These are phyloP conservation scores for Colletotrichum higginsianum DNA, from an alignment of 2,329 filamentous ascomycete species.

Conservation along the genomic window DNA sequence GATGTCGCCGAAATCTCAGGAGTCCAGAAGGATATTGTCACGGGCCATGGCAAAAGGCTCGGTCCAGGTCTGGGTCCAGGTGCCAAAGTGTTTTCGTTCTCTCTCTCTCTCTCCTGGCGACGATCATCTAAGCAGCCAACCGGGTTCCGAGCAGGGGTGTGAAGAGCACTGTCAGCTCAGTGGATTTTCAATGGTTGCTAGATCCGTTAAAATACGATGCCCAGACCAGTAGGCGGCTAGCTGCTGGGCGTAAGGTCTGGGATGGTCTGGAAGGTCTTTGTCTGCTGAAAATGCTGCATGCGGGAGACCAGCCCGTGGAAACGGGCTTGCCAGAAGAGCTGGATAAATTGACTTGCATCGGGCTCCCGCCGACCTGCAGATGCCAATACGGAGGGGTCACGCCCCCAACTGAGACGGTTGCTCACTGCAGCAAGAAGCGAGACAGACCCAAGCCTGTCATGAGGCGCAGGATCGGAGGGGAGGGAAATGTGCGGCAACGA, in stretches of 20 bases:
- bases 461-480: slow-evolving; percentile 26
- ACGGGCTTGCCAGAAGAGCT: slow-evolving; percentile 20
- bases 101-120: slow-evolving; percentile 32
- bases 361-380: slow-evolving; percentile 33
- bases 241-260: slow-evolving; percentile 25
- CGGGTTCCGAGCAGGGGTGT: slow-evolving; percentile 21
- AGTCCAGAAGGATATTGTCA: slow-evolving; percentile 9
- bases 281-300: slow-evolving; percentile 40
- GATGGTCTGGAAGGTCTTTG: slow-evolving; percentile 32
- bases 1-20: slow-evolving; percentile 23
- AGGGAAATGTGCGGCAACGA: slow-evolving; percentile 4
- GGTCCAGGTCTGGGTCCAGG: slow-evolving; percentile 22
- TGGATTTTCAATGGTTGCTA: slow-evolving; percentile 12
- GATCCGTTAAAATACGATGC: slow-evolving; percentile 30
- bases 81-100: slow-evolving; percentile 28
- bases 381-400: slow-evolving; percentile 32
- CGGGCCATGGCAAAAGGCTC: slow-evolving; percentile 20
- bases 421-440: slow-evolving; percentile 10
- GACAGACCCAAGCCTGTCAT: slow-evolving; percentile 8
- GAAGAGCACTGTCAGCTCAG: slow-evolving; percentile 20
- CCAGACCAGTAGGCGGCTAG: slow-evolving; percentile 11
- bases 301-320: slow-evolving; percentile 24
- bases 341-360: slow-evolving; percentile 36
- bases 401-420: slow-evolving; percentile 7
- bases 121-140: slow-evolving; percentile 23